These are phyloP conservation scores for Boletus reticuloceps DNA, from an alignment of 768 basidiomycete genomes.

Conservation along the genomic window DNA sequence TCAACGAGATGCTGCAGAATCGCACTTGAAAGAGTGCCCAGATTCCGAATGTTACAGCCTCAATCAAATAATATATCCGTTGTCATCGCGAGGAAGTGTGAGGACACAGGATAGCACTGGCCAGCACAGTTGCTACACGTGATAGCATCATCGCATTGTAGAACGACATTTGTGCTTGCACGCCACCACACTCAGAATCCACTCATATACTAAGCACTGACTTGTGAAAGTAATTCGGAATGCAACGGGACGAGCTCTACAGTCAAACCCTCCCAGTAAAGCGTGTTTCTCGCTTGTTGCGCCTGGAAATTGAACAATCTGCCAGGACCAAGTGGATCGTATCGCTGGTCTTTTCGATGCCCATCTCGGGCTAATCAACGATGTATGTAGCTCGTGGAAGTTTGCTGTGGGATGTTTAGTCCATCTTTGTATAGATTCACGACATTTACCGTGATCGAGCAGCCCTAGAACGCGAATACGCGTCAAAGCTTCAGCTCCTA, in stretches of 20 bases:
- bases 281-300: background rate
- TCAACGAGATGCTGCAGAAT: background rate
- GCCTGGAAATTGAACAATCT: conserved; percentile 6
- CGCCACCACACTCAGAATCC: background rate
- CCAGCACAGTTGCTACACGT: background rate
- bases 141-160: background rate
- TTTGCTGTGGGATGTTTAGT: background rate
- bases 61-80: background rate
- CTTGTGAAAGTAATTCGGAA: background rate
- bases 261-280: conserved; percentile 56
- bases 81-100: background rate
- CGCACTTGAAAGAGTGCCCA: conserved; percentile 4
- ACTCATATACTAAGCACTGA: background rate
- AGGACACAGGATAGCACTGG: too few species aligned
- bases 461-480: conserved; percentile 76
- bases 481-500: conserved; percentile 62
- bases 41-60: background rate
- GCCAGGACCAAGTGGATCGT: conserved; percentile 71
- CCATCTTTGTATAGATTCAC: conserved; percentile 50
- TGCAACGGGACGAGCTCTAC: conserved; percentile 35
- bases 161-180: too few species aligned
- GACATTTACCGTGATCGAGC: conserved; percentile 68
- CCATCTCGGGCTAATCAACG: conserved; percentile 61
- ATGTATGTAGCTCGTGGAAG: conserved; percentile 43
- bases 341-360: conserved; percentile 56